phyloP scores from a whole-genome alignment of 208 protist genomes.

The Tritrichomonas foetus region DNA sequence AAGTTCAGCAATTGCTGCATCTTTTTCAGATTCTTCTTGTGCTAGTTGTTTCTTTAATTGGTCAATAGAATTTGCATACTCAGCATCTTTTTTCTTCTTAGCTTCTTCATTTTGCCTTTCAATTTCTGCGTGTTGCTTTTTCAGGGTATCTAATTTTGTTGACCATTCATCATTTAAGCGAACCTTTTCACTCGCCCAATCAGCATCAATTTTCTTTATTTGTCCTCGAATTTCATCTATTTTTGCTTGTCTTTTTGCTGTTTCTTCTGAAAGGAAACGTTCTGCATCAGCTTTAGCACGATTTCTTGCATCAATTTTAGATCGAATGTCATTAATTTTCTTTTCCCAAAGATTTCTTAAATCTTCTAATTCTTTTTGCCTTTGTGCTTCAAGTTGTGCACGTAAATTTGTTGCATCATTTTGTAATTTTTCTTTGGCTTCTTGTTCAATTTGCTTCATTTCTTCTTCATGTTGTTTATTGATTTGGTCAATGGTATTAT shows the following conservation, averaged over 20 bases:
- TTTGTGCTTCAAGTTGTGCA: background rate
- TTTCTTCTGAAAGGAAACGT: background rate
- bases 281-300: background rate
- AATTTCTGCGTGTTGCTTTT: background rate
- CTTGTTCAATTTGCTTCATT: background rate
- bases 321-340: constrained; percentile 1
- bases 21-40: background rate
- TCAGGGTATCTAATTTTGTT: background rate
- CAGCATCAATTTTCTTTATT: background rate
- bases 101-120: background rate
- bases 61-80: background rate
- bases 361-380: background rate
- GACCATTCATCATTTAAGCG: background rate
- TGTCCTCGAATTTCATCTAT: background rate
- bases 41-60: background rate
- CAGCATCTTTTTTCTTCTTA: background rate
- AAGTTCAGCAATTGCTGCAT: background rate
- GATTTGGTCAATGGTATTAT: background rate
- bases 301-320: background rate
- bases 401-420: background rate
- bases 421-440: background rate
- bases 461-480: background rate
- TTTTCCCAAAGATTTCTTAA: background rate
- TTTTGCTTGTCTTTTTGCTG: background rate
- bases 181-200: background rate